Percentiles rank a stretch among this genome's conserved stretches.
These are phyloP conservation scores for Rhodotorula sp. DNA, from an alignment of 1,284 basidiomycete genomes.

Conservation along the genomic window DNA sequence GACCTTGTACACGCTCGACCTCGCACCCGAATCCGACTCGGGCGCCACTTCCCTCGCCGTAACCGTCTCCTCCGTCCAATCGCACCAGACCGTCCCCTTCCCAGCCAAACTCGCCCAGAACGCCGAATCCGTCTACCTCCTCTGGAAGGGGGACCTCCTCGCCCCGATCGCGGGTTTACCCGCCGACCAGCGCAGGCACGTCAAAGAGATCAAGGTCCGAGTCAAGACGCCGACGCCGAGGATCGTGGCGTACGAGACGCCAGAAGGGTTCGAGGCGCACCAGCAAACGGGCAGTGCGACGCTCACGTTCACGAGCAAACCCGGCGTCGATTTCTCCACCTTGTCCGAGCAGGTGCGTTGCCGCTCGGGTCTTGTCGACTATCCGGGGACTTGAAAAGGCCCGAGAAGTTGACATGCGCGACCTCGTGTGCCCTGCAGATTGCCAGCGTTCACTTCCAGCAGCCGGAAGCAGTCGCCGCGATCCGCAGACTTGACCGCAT, in stretches of 20 bases:
- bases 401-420: not conserved
- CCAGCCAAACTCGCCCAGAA: conserved; percentile 41
- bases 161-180: conserved; percentile 37
- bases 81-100: conserved; percentile 25
- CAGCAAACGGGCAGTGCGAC: conserved; percentile 38
- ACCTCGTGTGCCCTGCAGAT: conserved; percentile 50
- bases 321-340: not conserved
- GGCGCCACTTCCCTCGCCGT: conserved; percentile 5
- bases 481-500: conserved; percentile 69
- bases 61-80: conserved; percentile 33
- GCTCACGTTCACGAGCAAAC: conserved; percentile 37
- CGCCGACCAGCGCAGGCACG: conserved; percentile 24
- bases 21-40: conserved; percentile 5
- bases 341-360: not conserved
- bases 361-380: no score
- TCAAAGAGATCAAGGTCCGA: conserved; percentile 38
- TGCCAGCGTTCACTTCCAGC: conserved; percentile 74
- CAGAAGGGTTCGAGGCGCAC: conserved; percentile 30
- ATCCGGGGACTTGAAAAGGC: not conserved
- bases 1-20: conserved; percentile 26
- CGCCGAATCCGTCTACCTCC: conserved; percentile 35
- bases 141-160: conserved; percentile 35
- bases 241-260: conserved; percentile 29
- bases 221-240: conserved; percentile 36
- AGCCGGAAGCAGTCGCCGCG: conserved; percentile 75